Evolutionary conservation across 805 yeast genomes (phyloP).

Genomic region (Nakazawaea holstii): DNA sequence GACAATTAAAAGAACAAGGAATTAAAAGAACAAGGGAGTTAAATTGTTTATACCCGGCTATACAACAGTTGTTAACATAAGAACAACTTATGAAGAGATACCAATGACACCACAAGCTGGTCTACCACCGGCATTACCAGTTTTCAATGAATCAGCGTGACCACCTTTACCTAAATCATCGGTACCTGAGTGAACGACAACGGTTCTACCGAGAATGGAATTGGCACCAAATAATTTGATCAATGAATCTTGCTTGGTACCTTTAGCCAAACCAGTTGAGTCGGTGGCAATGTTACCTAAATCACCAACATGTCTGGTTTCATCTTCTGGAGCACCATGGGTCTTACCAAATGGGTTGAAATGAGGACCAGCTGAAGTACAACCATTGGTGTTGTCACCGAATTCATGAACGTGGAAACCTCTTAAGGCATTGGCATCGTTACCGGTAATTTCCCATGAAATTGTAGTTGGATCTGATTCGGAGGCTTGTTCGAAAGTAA

Average conservation of each 20-base stretch:
- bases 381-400: constrained; percentile 99
- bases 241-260: constrained; percentile 70
- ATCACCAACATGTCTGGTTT: constrained; percentile 87
- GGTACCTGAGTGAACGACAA: constrained; percentile 86
- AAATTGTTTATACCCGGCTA: too few relatives aligned
- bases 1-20: too few relatives aligned
- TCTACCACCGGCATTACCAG: constrained; percentile 98
- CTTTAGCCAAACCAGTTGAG: constrained; percentile 85
- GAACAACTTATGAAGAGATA: constrained; percentile 38
- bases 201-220: constrained; percentile 91
- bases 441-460: constrained; percentile 85
- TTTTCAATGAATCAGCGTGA: constrained; percentile 82
- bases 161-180: constrained; percentile 97
- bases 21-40: too few relatives aligned
- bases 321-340: constrained; percentile 91
- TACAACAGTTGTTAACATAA: too few relatives aligned
- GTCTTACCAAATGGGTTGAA: constrained; percentile 86
- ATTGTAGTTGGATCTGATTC: constrained; percentile 82
- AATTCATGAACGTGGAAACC: constrained; percentile 98
- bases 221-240: constrained; percentile 81
- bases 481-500: constrained; percentile 76
- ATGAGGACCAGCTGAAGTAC: constrained; percentile 98
- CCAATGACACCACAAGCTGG: constrained; percentile 99
- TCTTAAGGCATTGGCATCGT: constrained; percentile 79
- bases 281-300: constrained; percentile 92